Evolutionary conservation across 1,284 basidiomycete species (phyloP).

Genomic region (Phaffia rhodozyma): DNA sequence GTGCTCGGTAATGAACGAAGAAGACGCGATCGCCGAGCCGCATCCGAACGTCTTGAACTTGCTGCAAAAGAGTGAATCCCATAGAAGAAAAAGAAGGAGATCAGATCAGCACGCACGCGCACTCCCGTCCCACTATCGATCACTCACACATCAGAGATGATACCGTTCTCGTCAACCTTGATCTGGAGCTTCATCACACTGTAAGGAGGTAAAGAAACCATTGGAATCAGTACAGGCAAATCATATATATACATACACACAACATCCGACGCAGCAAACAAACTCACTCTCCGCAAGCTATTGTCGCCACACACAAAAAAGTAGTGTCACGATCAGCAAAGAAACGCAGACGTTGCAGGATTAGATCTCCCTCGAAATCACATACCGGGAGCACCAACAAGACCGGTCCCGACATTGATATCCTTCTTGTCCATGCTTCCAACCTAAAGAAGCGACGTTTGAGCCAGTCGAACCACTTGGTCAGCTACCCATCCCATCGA

Average conservation of each 20-base stretch:
- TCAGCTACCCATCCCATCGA: no score
- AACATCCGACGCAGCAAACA: neutral
- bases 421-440: slow-evolving; percentile 90
- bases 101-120: neutral
- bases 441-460: slow-evolving; percentile 49
- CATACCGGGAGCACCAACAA: slow-evolving; percentile 94
- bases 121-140: neutral
- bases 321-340: neutral
- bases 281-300: slow-evolving; percentile 36
- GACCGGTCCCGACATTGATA: slow-evolving; percentile 84
- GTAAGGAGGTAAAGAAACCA: slow-evolving; percentile 40
- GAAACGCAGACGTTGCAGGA: slow-evolving; percentile 1
- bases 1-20: slow-evolving; percentile 94
- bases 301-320: neutral
- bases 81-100: neutral
- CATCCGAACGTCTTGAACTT: slow-evolving; percentile 99
- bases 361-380: slow-evolving; percentile 28
- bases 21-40: slow-evolving; percentile 93
- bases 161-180: slow-evolving; percentile 75
- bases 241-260: slow-evolving; percentile 1
- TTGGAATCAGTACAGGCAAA: neutral
- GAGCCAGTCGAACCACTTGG: slow-evolving; percentile 31
- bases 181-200: slow-evolving; percentile 99
- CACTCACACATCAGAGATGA: slow-evolving; percentile 75
- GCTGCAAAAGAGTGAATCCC: slow-evolving; percentile 16